Base-by-base conservation (phyloP, 169 alveolate species). In the Eimeria zaria region DNA sequence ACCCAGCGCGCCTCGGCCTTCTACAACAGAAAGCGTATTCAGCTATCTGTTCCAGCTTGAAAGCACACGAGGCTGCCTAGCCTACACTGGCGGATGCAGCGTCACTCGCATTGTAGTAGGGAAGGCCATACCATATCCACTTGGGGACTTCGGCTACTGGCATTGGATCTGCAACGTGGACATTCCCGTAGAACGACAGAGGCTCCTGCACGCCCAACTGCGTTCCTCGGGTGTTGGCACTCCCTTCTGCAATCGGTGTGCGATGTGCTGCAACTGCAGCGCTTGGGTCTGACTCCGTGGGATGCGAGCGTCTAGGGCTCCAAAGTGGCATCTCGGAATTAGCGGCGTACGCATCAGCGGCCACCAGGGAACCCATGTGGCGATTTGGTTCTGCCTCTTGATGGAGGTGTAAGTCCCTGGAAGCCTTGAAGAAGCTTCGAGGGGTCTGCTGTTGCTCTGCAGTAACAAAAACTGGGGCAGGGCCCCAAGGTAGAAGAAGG, bases 121-220 rank as follows among this genome's bases (percentile, higher is more conserved):
- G 0, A 76, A 41, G 16, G 39, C 44, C 78, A 39, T 60, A 85
- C 92, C 92, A 85, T 27, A 85, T 85, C 92, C 92, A 85, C 73
- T 39, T 27, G 48, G 92, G 92, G 80, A 85, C 92, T 46, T 85
- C 60, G 39, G 92, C 80, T 33, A 60, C 78, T 30, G 92, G 92
- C 60, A 46, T 60, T 14, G 74, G 92, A 46, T 85, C 78, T 46
- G 78, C 58, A 60, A 60, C 41, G 78, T 85, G 62, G 39, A 85
- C 92, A 60, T 60, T 58, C 53, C 92, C 92, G 36, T 85, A 85
- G 60, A 85, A 85, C 60, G 92, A 85, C 67, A 58, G 80, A 2
- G 92, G 92, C 60, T 85, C 92, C 78, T 85, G 92, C 78, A 85
- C 78, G 44, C 92, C 81, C 55, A 85, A 30, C 62, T 41, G 90